Conservation (phyloP, 768 basidiomycete species). For the Macrolepiota fuliginosa region DNA sequence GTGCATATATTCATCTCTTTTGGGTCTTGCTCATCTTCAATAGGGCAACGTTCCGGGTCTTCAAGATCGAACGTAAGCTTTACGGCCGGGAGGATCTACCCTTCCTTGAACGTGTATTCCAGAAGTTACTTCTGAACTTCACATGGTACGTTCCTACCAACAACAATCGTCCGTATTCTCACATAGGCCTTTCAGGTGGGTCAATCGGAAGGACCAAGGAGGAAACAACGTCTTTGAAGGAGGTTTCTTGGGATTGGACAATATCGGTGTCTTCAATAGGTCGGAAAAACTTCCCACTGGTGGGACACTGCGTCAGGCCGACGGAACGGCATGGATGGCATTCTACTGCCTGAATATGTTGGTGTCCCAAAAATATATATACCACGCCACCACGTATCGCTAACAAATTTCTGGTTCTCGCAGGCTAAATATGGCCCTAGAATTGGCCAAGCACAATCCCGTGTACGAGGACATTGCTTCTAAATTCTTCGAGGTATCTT, state of each 20-base stretch:
- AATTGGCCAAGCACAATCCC: slow-evolving; percentile 95
- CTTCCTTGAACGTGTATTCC: slow-evolving; percentile 98
- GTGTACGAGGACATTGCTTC: slow-evolving; percentile 99
- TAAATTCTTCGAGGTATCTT: slow-evolving; percentile 85
- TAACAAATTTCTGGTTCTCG: neutral
- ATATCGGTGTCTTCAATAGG: slow-evolving; percentile 97
- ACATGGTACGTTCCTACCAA: slow-evolving; percentile 61
- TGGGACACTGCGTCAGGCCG: slow-evolving; percentile 91
- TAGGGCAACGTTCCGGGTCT: slow-evolving; percentile 96
- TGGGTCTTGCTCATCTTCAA: slow-evolving; percentile 5
- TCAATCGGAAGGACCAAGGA: slow-evolving; percentile 93
- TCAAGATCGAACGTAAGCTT: slow-evolving; percentile 98
- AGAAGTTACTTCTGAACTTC: slow-evolving; percentile 94
- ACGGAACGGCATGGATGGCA: slow-evolving; percentile 99
- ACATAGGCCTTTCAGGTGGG: slow-evolving; percentile 64
- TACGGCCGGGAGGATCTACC: slow-evolving; percentile 85
- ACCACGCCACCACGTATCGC: neutral
- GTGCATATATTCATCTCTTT: neutral
- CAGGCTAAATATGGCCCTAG: slow-evolving; percentile 95
- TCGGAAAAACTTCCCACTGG: slow-evolving; percentile 96
- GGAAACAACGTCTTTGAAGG: slow-evolving; percentile 98
- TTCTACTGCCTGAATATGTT: slow-evolving; percentile 98
- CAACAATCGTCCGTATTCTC: neutral
- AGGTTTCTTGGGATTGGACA: slow-evolving; percentile 96
- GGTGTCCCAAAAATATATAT: slow-evolving; percentile 18